Percentiles rank a stretch among this genome's conserved stretches.
phyloP scores from a whole-genome alignment of 176 grass and related monocot species.

The Zea mays region DNA sequence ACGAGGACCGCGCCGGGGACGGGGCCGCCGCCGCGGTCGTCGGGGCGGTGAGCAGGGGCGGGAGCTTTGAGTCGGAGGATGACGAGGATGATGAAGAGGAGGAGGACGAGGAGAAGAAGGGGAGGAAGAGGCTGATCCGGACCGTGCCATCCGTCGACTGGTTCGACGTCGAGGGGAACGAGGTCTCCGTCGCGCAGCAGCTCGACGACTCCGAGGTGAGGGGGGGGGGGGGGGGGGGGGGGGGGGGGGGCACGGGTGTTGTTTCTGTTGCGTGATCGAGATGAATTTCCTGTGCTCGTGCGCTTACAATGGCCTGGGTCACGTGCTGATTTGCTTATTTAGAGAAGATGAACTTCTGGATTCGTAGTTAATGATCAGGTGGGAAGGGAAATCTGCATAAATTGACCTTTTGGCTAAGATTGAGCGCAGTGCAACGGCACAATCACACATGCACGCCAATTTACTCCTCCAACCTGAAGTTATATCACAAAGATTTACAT shows the following conservation, averaged over 20 bases:
- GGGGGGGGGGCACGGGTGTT: background rate
- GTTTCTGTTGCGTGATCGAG: constrained; percentile 6
- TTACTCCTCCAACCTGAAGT: background rate
- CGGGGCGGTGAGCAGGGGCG: constrained; percentile 46
- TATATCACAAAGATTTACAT: background rate
- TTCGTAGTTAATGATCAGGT: background rate
- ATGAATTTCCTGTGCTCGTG: background rate
- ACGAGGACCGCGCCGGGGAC: constrained; percentile 22
- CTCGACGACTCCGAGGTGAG: constrained; percentile 49
- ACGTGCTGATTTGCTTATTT: background rate
- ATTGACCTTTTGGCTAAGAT: constrained; percentile 54
- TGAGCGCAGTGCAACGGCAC: constrained; percentile 23
- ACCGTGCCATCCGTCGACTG: constrained; percentile 69
- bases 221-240: background rate
- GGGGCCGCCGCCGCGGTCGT: background rate
- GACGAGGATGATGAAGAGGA: constrained; percentile 34
- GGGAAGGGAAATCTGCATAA: background rate
- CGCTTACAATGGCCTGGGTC: background rate
- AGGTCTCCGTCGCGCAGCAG: constrained; percentile 60
- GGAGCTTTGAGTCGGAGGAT: constrained; percentile 48
- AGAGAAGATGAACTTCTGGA: background rate
- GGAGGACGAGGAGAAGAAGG: constrained; percentile 33
- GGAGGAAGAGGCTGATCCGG: constrained; percentile 54
- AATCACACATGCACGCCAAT: background rate
- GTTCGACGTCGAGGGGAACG: constrained; percentile 85